These are phyloP conservation scores for Crithidia fasciculata DNA, from an alignment of 208 protist species.

Conservation along the genomic window DNA sequence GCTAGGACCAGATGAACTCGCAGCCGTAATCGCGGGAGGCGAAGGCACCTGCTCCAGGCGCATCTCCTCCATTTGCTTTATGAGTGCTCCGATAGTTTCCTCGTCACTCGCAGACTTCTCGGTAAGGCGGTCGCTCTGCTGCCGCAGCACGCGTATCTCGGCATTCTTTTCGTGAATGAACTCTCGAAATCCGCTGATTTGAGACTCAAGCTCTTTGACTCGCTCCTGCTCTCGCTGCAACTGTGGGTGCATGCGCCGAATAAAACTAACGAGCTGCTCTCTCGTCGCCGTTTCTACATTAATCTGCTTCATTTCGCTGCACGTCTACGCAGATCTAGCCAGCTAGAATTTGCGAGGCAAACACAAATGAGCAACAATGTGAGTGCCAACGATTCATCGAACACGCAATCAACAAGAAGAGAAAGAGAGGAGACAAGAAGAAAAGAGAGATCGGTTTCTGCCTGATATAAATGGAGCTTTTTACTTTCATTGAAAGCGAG, in stretches of 20 bases:
- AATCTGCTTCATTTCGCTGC: conserved; percentile 35
- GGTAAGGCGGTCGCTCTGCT: conserved; percentile 58
- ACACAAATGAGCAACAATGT: too few relatives aligned
- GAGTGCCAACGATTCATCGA: too few relatives aligned
- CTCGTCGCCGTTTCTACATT: conserved; percentile 45
- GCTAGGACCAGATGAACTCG: not conserved
- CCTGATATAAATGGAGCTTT: too few relatives aligned
- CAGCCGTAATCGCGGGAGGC: not conserved
- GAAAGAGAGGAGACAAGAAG: conserved; percentile 5
- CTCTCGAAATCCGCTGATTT: conserved; percentile 48
- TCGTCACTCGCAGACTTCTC: conserved; percentile 78
- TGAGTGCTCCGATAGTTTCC: conserved; percentile 73
- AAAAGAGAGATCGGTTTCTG: too few relatives aligned
- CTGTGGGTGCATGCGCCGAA: conserved; percentile 52
- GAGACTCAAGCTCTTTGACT: conserved; percentile 46
- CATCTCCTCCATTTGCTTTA: conserved; percentile 69
- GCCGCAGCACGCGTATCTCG: conserved; percentile 54
- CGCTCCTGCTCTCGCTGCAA: conserved; percentile 34
- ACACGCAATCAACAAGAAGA: not conserved
- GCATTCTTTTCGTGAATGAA: conserved; percentile 62
- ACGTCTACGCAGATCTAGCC: not conserved
- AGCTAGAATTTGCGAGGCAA: too few relatives aligned
- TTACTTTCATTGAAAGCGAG: too few relatives aligned
- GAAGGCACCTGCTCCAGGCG: conserved; percentile 9
- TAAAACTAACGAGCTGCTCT: conserved; percentile 70